Conservation (phyloP, 192 early-diverging fungal species). For the Mortierella hygrophila region DNA sequence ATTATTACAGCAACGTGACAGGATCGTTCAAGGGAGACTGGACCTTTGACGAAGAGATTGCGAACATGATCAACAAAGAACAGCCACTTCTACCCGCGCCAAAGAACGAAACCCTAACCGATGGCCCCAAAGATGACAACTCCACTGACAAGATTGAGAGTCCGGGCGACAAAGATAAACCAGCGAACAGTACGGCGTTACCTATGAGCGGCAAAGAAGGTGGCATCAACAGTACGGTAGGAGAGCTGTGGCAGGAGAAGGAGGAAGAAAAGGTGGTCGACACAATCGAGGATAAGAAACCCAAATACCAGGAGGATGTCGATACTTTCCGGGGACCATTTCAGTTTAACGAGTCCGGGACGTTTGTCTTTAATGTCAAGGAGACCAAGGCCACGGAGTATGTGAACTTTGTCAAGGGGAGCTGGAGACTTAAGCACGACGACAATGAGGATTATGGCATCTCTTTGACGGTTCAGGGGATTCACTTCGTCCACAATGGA, state of each 20-base stretch:
- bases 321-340: conserved; percentile 29
- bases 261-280: conserved; percentile 11
- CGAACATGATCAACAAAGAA: conserved; percentile 5
- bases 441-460: conserved; percentile 63
- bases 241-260: not conserved
- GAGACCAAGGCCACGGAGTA: conserved; percentile 59
- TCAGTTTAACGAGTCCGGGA: conserved; percentile 45
- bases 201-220: not conserved
- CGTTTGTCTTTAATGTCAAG: conserved; percentile 33
- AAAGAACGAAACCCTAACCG: conserved; percentile 25
- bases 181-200: not conserved
- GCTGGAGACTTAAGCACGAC: conserved; percentile 58
- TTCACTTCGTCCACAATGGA: conserved; percentile 68
- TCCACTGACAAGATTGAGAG: not conserved
- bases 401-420: conserved; percentile 64
- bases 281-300: conserved; percentile 32
- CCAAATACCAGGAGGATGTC: conserved; percentile 37
- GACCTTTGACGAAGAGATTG: conserved; percentile 23
- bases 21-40: conserved; percentile 64
- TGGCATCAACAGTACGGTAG: not conserved
- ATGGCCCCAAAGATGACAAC: not conserved
- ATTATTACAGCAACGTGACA: conserved; percentile 66
- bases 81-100: conserved; percentile 25
- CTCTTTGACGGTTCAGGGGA: conserved; percentile 58
- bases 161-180: not conserved